Base-by-base conservation (phyloP, 768 basidiomycete species). In the Aureoboletus auriporus region DNA sequence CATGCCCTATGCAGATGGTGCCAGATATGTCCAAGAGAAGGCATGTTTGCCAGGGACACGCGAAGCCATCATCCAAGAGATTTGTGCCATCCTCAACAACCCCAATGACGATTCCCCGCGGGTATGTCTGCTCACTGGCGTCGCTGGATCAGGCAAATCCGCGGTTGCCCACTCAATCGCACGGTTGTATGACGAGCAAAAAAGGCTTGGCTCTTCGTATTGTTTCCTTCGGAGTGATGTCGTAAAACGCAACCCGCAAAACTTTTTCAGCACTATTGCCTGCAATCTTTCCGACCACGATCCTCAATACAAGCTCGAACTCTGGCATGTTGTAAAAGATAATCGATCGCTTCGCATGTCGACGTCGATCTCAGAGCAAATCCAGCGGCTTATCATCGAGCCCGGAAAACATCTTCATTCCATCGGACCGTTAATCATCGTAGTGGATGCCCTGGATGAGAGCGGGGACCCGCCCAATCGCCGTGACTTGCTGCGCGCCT, bases 371-470 rank as follows among this genome's bases (percentile, higher is more conserved):
- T 51, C 43, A n/a, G 58, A 53, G 29, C 69, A 70, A 42, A 54
- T 71, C 13, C 44, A 54, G 35, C 46, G 56, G 16, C 53, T 71
- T 17, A 60, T 70, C 39, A 31, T 70, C 6, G 48, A 47, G 5
- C 66, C 70, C 6, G 52, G 55, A 36, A 40, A 45, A 16, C 28
- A 52, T 8, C 44, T 69, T 6, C 52, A 57, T 26, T 44, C 57
- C 7, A 44, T 64, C 11, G 66, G 66, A 0, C 70, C 71, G 11
- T 39, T 72, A 3, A 36, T 71, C 10, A 46, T 71, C 7, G 57
- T 72, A 16, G 60, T 72, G 14, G 70, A 73, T 37, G 69, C 57
- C 9, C 53, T 70, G n/a, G 64, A 69, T 30, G 58, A 62, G 43
- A 62, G 64, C 38, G 58, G 57, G 7, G 53, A 62, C 26, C 42